Evolutionary conservation across 2,329 filamentous ascomycete species (phyloP), one percentile per base, ranked within the genome.

Genomic region (Sporothrix brunneoviolacea): DNA sequence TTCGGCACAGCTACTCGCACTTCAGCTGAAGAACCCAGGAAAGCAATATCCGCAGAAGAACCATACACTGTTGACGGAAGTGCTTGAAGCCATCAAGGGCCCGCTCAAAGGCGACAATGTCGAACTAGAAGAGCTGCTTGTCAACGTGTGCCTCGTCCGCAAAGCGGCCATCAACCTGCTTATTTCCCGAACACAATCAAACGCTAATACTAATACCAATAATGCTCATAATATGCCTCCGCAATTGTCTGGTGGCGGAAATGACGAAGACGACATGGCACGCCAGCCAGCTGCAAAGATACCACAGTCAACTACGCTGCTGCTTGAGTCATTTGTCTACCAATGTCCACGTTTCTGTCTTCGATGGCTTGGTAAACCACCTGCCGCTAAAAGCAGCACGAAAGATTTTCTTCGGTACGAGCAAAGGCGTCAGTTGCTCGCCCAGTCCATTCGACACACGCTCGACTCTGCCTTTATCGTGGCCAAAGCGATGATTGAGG

Each of bases 331-430:
- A 0, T 73, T 84, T 40, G 67, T 84, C 21, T 68, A 78, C 27
- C 73, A 79, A 48, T 76, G 80, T 53, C 81, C 82, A 12, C 73
- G 79, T 3, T 81, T 85, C 58, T 70, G 75, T 41, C 66, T 78
- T 7, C 72, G 81, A 40, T 85, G 82, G 78, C 66, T 84, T 3
- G 82, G 82, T 12, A 78, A 77, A 49, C 66, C 73, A 1, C 79
- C 80, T 0, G 67, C 67, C 4, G 70, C 71, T 12, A 72, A 74
- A 30, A 71, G 74, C 18, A 65, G 69, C 12, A 70, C 79, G 8
- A 84, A 84, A 56, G 76, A 80, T 9, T 67, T 76, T 32, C 60
- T 83, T 27, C 76, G 81, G 33, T 82, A 81, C 60, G 80, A 84
- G 55, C 79, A 84, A 55, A 71, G 80, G 33, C 73, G 77, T 32